These are phyloP conservation scores for Periconia digitata DNA, from an alignment of 2,329 filamentous ascomycete species.

Conservation along the genomic window DNA sequence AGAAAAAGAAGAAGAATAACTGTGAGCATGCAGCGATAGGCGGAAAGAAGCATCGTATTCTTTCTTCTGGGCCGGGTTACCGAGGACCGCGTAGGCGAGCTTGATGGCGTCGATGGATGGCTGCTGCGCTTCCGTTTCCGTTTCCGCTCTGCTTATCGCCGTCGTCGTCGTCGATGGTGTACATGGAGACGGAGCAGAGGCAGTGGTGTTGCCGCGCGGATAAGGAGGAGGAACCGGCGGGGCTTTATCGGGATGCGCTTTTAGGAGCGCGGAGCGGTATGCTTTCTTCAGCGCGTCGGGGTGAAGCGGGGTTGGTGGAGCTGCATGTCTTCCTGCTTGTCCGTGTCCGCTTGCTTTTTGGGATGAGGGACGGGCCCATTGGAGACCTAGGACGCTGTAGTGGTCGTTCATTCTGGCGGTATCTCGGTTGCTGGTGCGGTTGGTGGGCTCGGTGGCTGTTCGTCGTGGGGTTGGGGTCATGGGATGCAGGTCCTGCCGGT, in stretches of 20 bases:
- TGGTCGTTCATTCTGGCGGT: too few species aligned
- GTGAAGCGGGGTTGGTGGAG: background rate
- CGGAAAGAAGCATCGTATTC: constrained; percentile 48
- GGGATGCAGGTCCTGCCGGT: too few species aligned
- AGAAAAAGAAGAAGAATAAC: background rate
- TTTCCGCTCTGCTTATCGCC: background rate
- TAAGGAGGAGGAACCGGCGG: background rate
- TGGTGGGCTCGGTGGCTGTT: too few species aligned
- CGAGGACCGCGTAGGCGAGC: constrained; percentile 59
- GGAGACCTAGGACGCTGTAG: constrained; percentile 30
- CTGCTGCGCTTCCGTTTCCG: background rate
- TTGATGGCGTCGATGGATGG: constrained; percentile 46
- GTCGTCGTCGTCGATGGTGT: background rate
- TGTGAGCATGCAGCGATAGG: constrained; percentile 2
- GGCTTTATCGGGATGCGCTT: constrained; percentile 61
- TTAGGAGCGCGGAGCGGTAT: constrained; percentile 59
- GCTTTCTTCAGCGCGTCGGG: constrained; percentile 37
- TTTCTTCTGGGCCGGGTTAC: constrained; percentile 43
- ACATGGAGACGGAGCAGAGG: background rate
- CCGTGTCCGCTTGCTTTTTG: background rate
- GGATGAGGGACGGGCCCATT: constrained; percentile 4
- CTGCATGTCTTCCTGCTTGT: background rate
- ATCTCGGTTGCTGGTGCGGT: too few species aligned
- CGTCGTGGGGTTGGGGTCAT: too few species aligned
- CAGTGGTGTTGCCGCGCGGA: too few species aligned